Evolutionary conservation across 176 grass and related monocot species (phyloP), one percentile per base, ranked within the genome.

Genomic region (Luzula sylvatica): DNA sequence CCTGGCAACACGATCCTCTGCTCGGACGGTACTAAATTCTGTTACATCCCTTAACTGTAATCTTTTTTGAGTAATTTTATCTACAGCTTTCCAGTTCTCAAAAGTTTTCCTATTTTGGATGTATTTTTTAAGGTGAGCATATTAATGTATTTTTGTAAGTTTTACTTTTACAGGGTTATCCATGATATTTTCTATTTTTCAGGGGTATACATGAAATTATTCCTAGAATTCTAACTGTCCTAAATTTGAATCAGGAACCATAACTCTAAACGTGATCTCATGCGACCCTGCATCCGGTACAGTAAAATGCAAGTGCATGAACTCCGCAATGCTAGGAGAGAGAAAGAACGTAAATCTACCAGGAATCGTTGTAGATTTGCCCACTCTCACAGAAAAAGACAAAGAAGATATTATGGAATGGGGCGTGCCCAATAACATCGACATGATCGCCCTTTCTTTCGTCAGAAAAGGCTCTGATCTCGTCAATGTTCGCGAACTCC

Each of bases 321-420:
- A 88, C 79, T 75, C 79, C 53, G 58, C 66, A 26, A 67, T 83
- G 68, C 75, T 88, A 58, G 84, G 84, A 42, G 84, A 88, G 84
- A 75, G 79, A 70, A 88, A 88, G 84, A 88, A 88, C 42, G 84
- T 88, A 11, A 88, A 88, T 66, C 78, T 88, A 62, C 84, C 84
- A 42, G 84, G 84, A 28, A 74, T 88, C 24, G 77, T 83, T 61
- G 84, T 88, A 65, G 84, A 88, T 75, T 80, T 88, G 52, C 84
- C 84, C 0, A 88, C 84, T 59, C 70, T 88, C 29, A 88, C 84
- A 26, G 84, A 68, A 24, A 88, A 88, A 74, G 84, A 88, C 66
- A 79, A 72, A 61, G 84, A 88, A 56, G 84, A 88, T 50, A 88
- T 88, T 40, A 74, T 88, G 29, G 52, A 75, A 26, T 88, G 84